These are phyloP conservation scores for Citrullus mucosospermus DNA, from an alignment of 306 rosid species.

Conservation along the genomic window DNA sequence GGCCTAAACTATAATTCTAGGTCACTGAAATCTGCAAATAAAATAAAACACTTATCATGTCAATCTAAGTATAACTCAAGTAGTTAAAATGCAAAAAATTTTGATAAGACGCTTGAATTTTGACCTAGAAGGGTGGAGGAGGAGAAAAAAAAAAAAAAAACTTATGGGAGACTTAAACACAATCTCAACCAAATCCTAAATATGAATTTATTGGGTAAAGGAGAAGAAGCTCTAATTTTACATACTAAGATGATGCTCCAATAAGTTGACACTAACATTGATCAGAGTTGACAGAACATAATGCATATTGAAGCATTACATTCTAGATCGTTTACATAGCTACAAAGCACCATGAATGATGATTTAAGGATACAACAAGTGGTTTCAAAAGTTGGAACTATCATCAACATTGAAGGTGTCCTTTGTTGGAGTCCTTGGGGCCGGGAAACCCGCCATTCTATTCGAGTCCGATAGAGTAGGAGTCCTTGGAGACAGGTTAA, in stretches of 20 bases:
- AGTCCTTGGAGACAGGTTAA: constrained; percentile 56
- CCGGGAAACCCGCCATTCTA: constrained; percentile 19
- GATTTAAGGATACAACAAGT: not conserved
- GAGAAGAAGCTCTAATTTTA: not conserved
- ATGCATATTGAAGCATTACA: not conserved
- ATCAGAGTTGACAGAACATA: not conserved
- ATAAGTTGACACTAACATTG: not conserved
- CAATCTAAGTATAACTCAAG: too few relatives aligned
- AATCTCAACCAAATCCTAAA: not conserved
- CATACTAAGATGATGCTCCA: not conserved
- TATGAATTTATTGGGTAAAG: not conserved
- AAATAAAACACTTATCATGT: too few relatives aligned
- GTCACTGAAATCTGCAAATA: too few relatives aligned
- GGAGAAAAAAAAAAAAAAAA: too few relatives aligned
- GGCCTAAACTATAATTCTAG: too few relatives aligned
- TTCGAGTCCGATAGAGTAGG: constrained; percentile 33
- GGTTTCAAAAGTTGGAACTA: not conserved
- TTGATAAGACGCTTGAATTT: too few relatives aligned
- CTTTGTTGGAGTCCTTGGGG: constrained; percentile 11
- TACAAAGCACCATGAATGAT: not conserved
- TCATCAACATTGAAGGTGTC: not conserved
- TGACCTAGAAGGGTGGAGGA: too few relatives aligned
- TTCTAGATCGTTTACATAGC: not conserved
- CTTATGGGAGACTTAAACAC: not conserved
- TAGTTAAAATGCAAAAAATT: too few relatives aligned